phyloP scores from a whole-genome alignment of 129 eudicot species.

The Cynara cardunculus region DNA sequence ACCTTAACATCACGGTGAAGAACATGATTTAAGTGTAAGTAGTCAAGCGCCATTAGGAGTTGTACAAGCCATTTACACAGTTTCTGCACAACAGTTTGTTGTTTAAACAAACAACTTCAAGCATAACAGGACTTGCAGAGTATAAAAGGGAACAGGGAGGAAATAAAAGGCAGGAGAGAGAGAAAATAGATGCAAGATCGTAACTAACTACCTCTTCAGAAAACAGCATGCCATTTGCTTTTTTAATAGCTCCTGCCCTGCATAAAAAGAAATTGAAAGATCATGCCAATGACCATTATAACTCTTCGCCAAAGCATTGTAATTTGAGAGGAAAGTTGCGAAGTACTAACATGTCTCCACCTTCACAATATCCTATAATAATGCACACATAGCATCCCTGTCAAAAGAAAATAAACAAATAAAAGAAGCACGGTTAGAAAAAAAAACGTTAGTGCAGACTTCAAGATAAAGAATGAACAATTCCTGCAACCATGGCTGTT shows the following conservation, averaged over 20 bases:
- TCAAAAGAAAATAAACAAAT: slow-evolving; percentile 2
- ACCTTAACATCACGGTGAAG: slow-evolving; percentile 99
- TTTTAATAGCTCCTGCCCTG: slow-evolving; percentile 94
- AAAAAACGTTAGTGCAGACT: neutral
- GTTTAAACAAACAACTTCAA: slow-evolving; percentile 5
- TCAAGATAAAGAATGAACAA: neutral
- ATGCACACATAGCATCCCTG: slow-evolving; percentile 99
- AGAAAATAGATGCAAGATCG: neutral
- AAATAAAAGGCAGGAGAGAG: neutral
- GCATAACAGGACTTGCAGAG: neutral
- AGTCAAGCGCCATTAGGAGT: slow-evolving; percentile 93
- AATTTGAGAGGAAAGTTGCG: slow-evolving; percentile 5
- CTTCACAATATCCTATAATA: slow-evolving; percentile 95
- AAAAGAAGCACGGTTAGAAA: neutral
- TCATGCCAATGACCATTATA: slow-evolving; percentile 10
- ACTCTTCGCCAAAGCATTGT: neutral
- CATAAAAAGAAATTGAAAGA: slow-evolving; percentile 11
- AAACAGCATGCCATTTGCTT: slow-evolving; percentile 74
- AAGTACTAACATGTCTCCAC: slow-evolving; percentile 94
- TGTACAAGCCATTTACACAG: slow-evolving; percentile 97
- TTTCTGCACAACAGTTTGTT: slow-evolving; percentile 47
- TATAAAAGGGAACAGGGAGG: neutral
- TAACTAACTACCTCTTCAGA: slow-evolving; percentile 74
- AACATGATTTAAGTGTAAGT: slow-evolving; percentile 82
- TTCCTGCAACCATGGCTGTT: slow-evolving; percentile 3